Base-by-base conservation (phyloP, 2,329 filamentous ascomycete genomes). In the Ceratocystis diversiconidia region DNA sequence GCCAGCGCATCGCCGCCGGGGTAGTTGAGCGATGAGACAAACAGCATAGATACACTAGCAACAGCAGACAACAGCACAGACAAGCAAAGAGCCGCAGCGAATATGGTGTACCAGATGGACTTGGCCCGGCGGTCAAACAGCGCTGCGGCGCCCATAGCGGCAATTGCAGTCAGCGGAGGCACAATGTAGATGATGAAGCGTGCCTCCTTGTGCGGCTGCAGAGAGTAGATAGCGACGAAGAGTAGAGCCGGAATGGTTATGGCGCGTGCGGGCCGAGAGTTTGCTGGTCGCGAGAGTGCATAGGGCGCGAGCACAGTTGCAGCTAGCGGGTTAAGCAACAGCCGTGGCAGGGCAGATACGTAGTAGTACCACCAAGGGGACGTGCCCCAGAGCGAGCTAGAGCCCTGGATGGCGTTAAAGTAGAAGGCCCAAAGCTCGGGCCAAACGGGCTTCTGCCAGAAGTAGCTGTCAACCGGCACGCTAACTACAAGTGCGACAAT, bases 181-280 rank as follows among this genome's bases (percentile, higher is more conserved):
- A 95, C 80, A 63, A 85, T 81, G 76, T 97, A 97, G 71, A 97
- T 85, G 70, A 99, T 86, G 78, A 99, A 99, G 19, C 94, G 88
- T 73, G 91, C 88, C 76, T 99, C 94, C 74, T 99, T 99, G 77
- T 99, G 94, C 0, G 92, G 92, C 68, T 96, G 88, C 62, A 90
- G 71, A 69, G 90, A 96, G 78, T 96, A 97, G 55, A 95, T 74
- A 3, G 81, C 81, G 22, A 95, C 79, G 74, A 92, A 99, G 36
- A 82, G 74, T 1, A 95, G 69, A 8, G 83, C 81, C 0, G 94
- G 91, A 1, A 86, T 70, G 3, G 89, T 78, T 0, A 89, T 71
- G 5, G 78, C 76, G 17, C 75, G 72, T 0, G 79, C 77, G 4
- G 75, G 73, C 3, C 73, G 73, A 7, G 75, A 73, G 0, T 78